Base-by-base conservation (phyloP, 805 yeast species). In the Candida awuae region DNA sequence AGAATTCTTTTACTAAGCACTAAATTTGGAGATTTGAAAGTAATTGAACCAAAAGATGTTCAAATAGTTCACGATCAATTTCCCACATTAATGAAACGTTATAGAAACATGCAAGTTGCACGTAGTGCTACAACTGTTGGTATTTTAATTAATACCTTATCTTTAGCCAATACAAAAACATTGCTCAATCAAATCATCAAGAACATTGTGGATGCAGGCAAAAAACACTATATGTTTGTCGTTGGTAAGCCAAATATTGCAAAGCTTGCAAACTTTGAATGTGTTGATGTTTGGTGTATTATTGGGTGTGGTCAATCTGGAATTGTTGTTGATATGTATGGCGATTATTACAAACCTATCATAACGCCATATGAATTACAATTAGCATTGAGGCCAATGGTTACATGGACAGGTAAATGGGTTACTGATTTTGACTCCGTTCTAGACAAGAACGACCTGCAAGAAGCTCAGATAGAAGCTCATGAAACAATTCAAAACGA, bases 221-320 rank as follows among this genome's bases (percentile, higher is more conserved):
- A 92, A 61, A 92, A 92, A 54, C 90, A 84, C 48, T 92, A 92
- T 55, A 73, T 86, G 55, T 87, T 92, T 63, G 97, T 88, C 4
- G 97, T 92, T 4, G 98, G 98, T 9, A 92, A 92, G 58, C 97
- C 97, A 8, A 92, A 92, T 54, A 97, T 92, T 15, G 95, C 98
- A 19, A 92, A 92, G 54, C 66, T 92, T 37, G 98, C 97, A 8
- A 92, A 92, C 58, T 92, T 92, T 56, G 98, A 90, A 46, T 79
- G 77, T n/a, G 74, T 92, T 12, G 97, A 92, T 50, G 71, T 84
- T 17, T 92, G 98, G 97, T 88, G 94, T 53, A 74, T 92, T 10
- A 61, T 92, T 12, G 98, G 98, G 0, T 92, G 98, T 58, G 87
- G 94, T 9, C 86, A 87, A 50, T 88, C 94, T 38, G 98, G 98